Evolutionary conservation across 1,284 basidiomycete species (phyloP), one percentile per base, ranked within the genome.

Genomic region (Malassezia caprae): DNA sequence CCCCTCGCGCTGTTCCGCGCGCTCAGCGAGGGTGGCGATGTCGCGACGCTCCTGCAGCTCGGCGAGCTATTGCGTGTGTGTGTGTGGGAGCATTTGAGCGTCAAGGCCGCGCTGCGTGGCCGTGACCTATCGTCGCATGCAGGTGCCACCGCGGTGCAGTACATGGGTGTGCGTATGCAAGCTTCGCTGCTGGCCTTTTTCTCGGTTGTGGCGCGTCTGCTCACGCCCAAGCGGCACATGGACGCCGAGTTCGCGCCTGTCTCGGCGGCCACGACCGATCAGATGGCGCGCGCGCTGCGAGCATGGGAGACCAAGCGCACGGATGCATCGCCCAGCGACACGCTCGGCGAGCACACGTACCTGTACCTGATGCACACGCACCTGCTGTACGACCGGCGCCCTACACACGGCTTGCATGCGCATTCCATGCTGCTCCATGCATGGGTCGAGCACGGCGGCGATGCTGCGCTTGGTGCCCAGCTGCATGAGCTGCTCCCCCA

Each of bases 191-290:
- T 84, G 1, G 85, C 88, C 4, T 86, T 96, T 74, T 90, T 94
- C 78, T 87, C 88, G 80, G 84, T 90, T 15, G 83, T 90, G 58
- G 85, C 90, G 59, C 87, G 89, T 72, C 80, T 94, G 71, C 85
- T 96, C 72, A 75, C 77, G 11, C 83, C 88, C 68, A 85, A 84
- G 24, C 82, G 91, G 55, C 82, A 85, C 27, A 63, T 83, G 13
- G 93, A 98, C 67, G 63, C 81, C 0, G 69, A 80, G 4, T 89
- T 93, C 75, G 87, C 83, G 75, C 83, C 84, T 64, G 86, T 89
- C 66, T 86, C 91, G 10, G 68, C 79, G 11, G 80, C 82, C 11
- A 82, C 87, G 1, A 84, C 88, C 0, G 76, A 79, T 39, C 77
- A 82, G 23, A 76, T 98, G 34, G 86, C 88, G 1, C 77, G 81